Evolutionary conservation across 208 protist species (phyloP).

Genomic region (Wallacemonas sp.): DNA sequence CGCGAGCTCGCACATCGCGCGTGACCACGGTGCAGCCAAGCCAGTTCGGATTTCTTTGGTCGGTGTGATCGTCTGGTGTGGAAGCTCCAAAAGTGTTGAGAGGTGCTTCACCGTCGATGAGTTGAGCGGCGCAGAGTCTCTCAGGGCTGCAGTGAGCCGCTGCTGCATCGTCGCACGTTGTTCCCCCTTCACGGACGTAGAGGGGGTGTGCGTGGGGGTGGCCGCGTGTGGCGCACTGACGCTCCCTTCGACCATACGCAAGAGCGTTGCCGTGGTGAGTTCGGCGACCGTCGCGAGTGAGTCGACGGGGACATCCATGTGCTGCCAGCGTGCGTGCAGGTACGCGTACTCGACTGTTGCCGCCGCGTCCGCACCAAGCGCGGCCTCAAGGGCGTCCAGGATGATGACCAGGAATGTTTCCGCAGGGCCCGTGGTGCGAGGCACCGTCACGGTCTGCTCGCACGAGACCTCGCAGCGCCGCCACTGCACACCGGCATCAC

Average conservation of each 20-base stretch:
- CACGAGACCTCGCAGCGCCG: conserved; percentile 37
- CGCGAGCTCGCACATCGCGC: conserved; percentile 32
- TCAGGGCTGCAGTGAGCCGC: no score
- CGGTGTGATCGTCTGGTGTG: no score
- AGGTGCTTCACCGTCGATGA: no score
- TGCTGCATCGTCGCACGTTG: no score
- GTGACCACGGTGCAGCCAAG: neutral
- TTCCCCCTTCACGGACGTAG: no score
- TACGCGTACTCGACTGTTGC: conserved; percentile 49
- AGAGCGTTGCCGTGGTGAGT: neutral
- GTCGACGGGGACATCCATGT: neutral
- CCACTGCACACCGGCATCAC: conserved; percentile 5
- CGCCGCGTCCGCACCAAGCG: conserved; percentile 37
- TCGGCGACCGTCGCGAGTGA: neutral
- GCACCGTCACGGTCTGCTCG: conserved; percentile 33
- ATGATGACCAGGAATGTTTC: conserved; percentile 50
- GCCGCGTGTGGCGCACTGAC: no score
- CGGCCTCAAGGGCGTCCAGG: conserved; percentile 54
- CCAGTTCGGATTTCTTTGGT: no score
- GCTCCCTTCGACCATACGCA: neutral
- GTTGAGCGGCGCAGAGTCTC: no score
- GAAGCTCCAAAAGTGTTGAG: no score
- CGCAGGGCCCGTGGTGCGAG: conserved; percentile 30
- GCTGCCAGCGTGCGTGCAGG: conserved; percentile 28
- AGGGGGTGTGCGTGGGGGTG: no score